Evolutionary conservation across 805 yeast genomes (phyloP).

Genomic region (Candida oleophila): DNA sequence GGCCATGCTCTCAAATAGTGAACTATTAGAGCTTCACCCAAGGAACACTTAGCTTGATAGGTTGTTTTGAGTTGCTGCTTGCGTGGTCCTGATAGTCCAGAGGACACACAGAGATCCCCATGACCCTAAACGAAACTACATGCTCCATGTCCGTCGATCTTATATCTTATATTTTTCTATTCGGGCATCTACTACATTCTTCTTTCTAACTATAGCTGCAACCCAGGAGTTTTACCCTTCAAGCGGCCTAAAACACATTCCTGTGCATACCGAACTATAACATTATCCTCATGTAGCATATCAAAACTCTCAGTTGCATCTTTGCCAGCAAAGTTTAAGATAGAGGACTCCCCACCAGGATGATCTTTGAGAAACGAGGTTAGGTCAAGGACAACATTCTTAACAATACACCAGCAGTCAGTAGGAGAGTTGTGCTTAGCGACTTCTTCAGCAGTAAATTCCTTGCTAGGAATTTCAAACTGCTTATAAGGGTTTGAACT

Average conservation of each 20-base stretch:
- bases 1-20: too few species aligned
- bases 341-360: conserved; percentile 65
- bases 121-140: too few species aligned
- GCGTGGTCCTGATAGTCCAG: too few species aligned
- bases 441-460: conserved; percentile 47
- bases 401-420: conserved; percentile 57
- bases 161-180: too few species aligned
- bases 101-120: too few species aligned
- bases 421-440: conserved; percentile 43
- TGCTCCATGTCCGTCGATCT: too few species aligned
- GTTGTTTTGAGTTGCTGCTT: not conserved
- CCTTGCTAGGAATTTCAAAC: conserved; percentile 46
- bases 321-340: conserved; percentile 45
- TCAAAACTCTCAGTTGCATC: conserved; percentile 51
- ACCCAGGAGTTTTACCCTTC: conserved; percentile 45
- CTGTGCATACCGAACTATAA: conserved; percentile 48
- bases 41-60: not conserved
- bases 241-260: conserved; percentile 50
- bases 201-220: conserved; percentile 32
- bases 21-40: not conserved
- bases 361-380: conserved; percentile 45
- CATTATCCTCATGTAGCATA: conserved; percentile 58
- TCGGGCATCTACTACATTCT: too few species aligned
- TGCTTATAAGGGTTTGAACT: conserved; percentile 10
- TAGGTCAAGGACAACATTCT: conserved; percentile 50